Conservation (phyloP, 208 protist genomes). For the Phytomonas francai region DNA sequence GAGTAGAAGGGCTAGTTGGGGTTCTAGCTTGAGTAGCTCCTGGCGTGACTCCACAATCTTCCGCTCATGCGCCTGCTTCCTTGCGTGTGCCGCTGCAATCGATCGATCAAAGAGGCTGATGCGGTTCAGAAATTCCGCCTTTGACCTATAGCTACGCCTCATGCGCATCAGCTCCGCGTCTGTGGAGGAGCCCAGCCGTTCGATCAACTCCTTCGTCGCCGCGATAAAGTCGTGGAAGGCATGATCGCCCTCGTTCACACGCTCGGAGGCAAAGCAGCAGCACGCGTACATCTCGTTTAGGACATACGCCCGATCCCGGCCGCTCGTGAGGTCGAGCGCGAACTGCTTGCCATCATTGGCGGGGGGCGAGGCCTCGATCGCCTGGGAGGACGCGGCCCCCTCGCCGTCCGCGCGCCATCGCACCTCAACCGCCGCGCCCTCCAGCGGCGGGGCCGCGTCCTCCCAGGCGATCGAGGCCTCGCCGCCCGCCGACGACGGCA, state of each 20-base stretch:
- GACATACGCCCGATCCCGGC: slow-evolving; percentile 31
- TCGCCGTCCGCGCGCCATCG: slow-evolving; percentile 1
- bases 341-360: slow-evolving; percentile 18
- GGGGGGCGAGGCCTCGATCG: slow-evolving; percentile 26
- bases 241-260: slow-evolving; percentile 17
- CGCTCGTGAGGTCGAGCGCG: slow-evolving; percentile 28
- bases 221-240: slow-evolving; percentile 1
- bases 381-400: slow-evolving; percentile 37
- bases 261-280: slow-evolving; percentile 47
- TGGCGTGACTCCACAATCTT: slow-evolving; percentile 28
- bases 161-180: slow-evolving; percentile 53
- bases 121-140: slow-evolving; percentile 29
- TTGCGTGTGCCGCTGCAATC: slow-evolving; percentile 22
- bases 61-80: slow-evolving; percentile 22
- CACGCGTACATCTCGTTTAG: slow-evolving; percentile 38
- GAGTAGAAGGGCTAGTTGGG: slow-evolving; percentile 25
- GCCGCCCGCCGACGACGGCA: slow-evolving; percentile 2
- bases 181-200: slow-evolving; percentile 21
- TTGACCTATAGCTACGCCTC: slow-evolving; percentile 31
- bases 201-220: slow-evolving; percentile 11
- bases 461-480: slow-evolving; percentile 66
- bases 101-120: slow-evolving; percentile 35
- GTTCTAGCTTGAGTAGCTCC: slow-evolving; percentile 29
- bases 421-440: slow-evolving; percentile 7
- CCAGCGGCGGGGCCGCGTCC: slow-evolving; percentile 15